A percentile compares a stretch with the other conserved stretches of the same genome.
phyloP scores from a whole-genome alignment of 1,139 yeast genomes.

The Yarrowia galli region DNA sequence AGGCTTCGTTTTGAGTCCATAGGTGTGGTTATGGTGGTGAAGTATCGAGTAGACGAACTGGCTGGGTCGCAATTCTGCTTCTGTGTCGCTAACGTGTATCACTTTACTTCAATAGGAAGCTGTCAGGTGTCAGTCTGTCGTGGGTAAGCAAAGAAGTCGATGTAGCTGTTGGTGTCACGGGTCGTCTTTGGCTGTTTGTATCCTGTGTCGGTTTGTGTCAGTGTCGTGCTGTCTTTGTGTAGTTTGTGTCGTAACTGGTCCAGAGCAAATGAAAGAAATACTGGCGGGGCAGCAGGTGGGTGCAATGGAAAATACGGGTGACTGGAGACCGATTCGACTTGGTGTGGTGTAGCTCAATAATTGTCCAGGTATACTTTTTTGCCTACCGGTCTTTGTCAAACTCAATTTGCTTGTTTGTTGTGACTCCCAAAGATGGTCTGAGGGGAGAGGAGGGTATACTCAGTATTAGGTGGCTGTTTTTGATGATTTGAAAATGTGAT shows the following conservation, averaged over 20 bases:
- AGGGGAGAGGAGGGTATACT: not conserved
- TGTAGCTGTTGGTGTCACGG: not conserved
- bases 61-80: not conserved
- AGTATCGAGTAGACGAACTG: not conserved
- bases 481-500: not conserved
- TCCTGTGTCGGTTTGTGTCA: not conserved
- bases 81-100: conserved; percentile 4
- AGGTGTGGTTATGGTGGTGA: not conserved
- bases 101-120: conserved; percentile 11
- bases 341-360: conserved; percentile 5
- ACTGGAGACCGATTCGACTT: not conserved
- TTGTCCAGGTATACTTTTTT: conserved; percentile 6
- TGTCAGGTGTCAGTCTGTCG: conserved; percentile 4
- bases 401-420: conserved; percentile 24
- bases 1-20: conserved; percentile 28
- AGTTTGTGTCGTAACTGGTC: not conserved
- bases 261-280: conserved; percentile 16
- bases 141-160: not conserved
- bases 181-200: not conserved
- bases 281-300: conserved; percentile 22
- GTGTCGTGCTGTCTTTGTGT: not conserved
- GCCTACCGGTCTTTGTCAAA: conserved; percentile 7
- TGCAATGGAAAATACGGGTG: conserved; percentile 1
- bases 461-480: not conserved
- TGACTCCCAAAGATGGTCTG: conserved; percentile 26